phyloP scores from a whole-genome alignment of 31 red algal genomes.

The Endocladia muricata region DNA sequence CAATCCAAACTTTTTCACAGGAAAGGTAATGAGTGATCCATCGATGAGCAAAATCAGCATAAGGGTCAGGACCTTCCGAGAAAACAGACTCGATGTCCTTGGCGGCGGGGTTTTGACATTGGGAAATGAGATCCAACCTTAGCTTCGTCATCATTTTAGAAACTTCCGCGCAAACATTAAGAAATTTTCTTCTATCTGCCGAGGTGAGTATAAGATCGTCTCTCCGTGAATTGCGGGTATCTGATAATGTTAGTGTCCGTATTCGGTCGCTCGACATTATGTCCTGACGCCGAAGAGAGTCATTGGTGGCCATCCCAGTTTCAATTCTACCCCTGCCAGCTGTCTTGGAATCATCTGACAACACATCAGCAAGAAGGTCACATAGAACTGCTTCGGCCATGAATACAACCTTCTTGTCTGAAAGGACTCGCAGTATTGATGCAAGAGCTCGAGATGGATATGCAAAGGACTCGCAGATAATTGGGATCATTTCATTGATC shows the following conservation, averaged over 20 bases:
- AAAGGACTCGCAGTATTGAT: conserved; percentile 23
- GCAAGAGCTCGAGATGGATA: conserved; percentile 28
- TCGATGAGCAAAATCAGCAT: neutral
- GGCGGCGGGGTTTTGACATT: conserved; percentile 6
- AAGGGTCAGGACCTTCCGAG: neutral
- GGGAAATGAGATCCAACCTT: conserved; percentile 1
- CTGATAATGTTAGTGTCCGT: neutral
- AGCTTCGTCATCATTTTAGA: conserved; percentile 21
- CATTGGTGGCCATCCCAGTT: neutral
- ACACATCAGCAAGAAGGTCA: neutral
- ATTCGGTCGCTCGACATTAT: neutral
- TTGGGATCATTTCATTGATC: conserved; percentile 20
- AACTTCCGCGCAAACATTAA: conserved; percentile 33
- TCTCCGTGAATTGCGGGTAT: neutral
- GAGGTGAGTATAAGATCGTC: neutral
- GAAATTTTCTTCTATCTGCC: conserved; percentile 17
- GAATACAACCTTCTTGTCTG: conserved; percentile 27
- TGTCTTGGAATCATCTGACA: neutral
- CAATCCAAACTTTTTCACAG: conserved; percentile 49
- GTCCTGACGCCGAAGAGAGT: neutral
- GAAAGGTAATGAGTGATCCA: conserved; percentile 1
- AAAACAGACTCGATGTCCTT: neutral
- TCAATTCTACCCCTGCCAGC: neutral
- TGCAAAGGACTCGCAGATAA: conserved; percentile 27
- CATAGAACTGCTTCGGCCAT: conserved; percentile 9